Evolutionary conservation across 768 basidiomycete species (phyloP).

Genomic region (Suillus alpinus): DNA sequence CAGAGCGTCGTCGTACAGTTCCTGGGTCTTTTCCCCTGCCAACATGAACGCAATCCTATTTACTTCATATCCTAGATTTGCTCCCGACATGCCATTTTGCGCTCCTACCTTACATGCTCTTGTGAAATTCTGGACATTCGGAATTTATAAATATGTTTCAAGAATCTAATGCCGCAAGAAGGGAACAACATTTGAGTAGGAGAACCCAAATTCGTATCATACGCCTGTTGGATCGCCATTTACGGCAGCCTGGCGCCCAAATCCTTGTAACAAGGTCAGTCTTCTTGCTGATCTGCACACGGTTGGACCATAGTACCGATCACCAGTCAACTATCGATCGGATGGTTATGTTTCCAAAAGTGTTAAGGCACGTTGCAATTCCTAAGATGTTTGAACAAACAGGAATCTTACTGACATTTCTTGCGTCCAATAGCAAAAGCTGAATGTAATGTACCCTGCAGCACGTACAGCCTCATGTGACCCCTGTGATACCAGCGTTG

Average conservation of each 20-base stretch:
- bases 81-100: background rate
- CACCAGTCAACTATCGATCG: background rate
- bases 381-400: background rate
- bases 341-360: background rate
- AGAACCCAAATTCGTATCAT: background rate
- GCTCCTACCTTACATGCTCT: background rate
- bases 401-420: background rate
- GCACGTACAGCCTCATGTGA: background rate
- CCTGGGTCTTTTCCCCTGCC: conserved; percentile 54
- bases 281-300: background rate
- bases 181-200: background rate
- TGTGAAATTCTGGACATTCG: background rate
- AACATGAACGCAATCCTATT: conserved; percentile 1
- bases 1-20: conserved; percentile 54
- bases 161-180: background rate
- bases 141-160: background rate
- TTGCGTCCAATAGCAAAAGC: background rate
- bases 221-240: background rate
- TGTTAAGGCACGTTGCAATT: background rate
- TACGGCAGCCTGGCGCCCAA: background rate
- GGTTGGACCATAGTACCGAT: background rate
- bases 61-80: background rate
- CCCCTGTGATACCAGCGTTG: background rate
- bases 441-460: background rate
- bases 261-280: background rate